Percentiles rank a stretch among this genome's conserved stretches.
Evolutionary conservation across 1,284 basidiomycete species (phyloP).

Genomic region (Tranzscheliella williamsii): DNA sequence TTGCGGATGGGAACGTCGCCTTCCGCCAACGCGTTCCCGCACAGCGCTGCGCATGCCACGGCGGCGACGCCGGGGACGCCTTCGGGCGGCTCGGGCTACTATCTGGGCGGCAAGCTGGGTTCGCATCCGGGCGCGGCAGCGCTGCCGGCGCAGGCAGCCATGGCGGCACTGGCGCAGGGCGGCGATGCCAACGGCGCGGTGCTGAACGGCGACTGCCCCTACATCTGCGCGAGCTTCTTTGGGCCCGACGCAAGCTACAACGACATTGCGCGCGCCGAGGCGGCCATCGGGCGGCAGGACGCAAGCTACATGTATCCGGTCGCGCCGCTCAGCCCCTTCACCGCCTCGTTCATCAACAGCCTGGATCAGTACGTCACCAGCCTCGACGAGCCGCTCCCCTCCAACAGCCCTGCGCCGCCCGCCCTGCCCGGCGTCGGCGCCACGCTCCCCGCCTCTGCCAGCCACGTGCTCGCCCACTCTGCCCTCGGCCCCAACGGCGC

Average conservation of each 20-base stretch:
- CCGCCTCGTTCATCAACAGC: constrained; percentile 30
- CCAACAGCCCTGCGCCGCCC: too few relatives aligned
- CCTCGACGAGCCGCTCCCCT: constrained; percentile 30
- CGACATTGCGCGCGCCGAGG: constrained; percentile 28
- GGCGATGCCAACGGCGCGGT: neutral
- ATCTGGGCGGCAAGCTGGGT: neutral
- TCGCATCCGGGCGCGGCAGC: neutral
- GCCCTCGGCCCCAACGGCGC: too few relatives aligned
- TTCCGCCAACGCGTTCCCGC: constrained; percentile 1
- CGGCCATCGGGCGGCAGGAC: constrained; percentile 32
- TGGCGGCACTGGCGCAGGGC: neutral
- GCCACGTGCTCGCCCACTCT: too few relatives aligned
- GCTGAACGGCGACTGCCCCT: constrained; percentile 20
- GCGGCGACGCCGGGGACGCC: neutral
- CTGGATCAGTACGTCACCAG: constrained; percentile 38
- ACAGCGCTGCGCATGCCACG: neutral
- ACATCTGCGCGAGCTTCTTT: constrained; percentile 30
- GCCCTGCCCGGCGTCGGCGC: too few relatives aligned
- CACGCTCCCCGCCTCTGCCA: too few relatives aligned
- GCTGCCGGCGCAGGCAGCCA: neutral
- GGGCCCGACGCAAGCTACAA: constrained; percentile 33
- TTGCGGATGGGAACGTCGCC: constrained; percentile 30
- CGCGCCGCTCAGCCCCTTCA: constrained; percentile 29
- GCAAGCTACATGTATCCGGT: constrained; percentile 26
- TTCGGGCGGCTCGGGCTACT: too few relatives aligned